These are phyloP conservation scores for Gigaspora rosea DNA, from an alignment of 192 early-diverging fungal species.

Conservation along the genomic window DNA sequence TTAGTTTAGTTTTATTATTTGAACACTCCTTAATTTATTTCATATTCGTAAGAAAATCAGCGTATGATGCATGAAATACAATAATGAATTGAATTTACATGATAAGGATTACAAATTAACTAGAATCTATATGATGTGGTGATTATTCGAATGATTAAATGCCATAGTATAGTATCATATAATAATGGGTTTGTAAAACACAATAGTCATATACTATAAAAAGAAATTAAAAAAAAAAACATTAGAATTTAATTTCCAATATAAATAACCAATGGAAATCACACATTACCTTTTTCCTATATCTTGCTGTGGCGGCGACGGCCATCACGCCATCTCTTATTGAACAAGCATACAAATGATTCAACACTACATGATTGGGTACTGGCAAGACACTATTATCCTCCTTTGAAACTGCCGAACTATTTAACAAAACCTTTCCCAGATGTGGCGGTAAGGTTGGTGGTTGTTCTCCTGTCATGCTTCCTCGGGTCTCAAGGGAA, in stretches of 20 bases:
- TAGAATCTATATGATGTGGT: no score
- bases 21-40: no score
- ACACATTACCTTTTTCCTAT: conserved; percentile 81
- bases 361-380: conserved; percentile 91
- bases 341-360: conserved; percentile 94
- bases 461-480: conserved; percentile 56
- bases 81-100: no score
- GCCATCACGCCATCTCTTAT: conserved; percentile 97
- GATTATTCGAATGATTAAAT: not conserved
- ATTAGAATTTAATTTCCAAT: not conserved
- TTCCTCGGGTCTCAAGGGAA: conserved; percentile 19
- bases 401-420: conserved; percentile 62
- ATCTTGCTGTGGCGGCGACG: conserved; percentile 84
- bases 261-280: not conserved
- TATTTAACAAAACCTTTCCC: conserved; percentile 90
- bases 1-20: no score
- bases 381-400: conserved; percentile 83
- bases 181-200: conserved; percentile 47
- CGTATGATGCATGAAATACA: no score
- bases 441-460: conserved; percentile 91
- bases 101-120: no score
- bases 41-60: no score
- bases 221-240: not conserved
- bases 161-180: not conserved
- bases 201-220: conserved; percentile 47